These are phyloP conservation scores for Paramecium octaurelia DNA, from an alignment of 73 alveolate species.

Conservation along the genomic window DNA sequence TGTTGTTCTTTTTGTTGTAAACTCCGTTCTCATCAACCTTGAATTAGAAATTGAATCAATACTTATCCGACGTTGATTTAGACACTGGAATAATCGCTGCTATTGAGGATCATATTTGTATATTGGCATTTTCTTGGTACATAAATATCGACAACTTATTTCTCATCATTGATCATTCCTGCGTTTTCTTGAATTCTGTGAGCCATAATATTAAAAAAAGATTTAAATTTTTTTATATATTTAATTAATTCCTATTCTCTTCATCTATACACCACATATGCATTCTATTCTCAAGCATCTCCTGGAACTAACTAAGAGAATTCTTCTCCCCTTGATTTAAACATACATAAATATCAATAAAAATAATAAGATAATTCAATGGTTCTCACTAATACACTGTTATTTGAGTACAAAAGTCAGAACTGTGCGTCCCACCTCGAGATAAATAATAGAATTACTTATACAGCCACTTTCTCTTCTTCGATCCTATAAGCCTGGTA, in stretches of 20 bases:
- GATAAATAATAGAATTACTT: background rate
- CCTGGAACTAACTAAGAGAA: background rate
- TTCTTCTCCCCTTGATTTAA: background rate
- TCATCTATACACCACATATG: background rate
- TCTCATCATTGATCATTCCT: slow-evolving; percentile 39
- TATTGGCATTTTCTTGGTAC: slow-evolving; percentile 24
- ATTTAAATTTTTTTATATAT: slow-evolving; percentile 21
- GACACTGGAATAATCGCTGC: background rate
- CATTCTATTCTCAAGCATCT: background rate
- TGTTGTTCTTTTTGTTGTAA: background rate
- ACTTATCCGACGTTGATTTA: slow-evolving; percentile 24
- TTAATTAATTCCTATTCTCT: background rate
- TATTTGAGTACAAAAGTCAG: background rate
- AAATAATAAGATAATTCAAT: background rate
- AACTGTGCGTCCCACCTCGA: background rate
- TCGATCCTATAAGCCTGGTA: background rate
- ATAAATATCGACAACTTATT: slow-evolving; percentile 31
- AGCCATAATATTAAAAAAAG: slow-evolving; percentile 45
- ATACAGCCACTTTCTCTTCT: slow-evolving; percentile 13
- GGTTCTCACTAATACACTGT: background rate
- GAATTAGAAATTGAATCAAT: background rate
- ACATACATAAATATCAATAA: background rate
- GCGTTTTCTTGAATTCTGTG: background rate
- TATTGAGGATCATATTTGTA: slow-evolving; percentile 1
- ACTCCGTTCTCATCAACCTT: slow-evolving; percentile 23